A percentile compares a stretch with the other conserved stretches of the same genome.
These are phyloP conservation scores for Rugosomyces carneus DNA, from an alignment of 1,284 basidiomycete species.

Conservation along the genomic window DNA sequence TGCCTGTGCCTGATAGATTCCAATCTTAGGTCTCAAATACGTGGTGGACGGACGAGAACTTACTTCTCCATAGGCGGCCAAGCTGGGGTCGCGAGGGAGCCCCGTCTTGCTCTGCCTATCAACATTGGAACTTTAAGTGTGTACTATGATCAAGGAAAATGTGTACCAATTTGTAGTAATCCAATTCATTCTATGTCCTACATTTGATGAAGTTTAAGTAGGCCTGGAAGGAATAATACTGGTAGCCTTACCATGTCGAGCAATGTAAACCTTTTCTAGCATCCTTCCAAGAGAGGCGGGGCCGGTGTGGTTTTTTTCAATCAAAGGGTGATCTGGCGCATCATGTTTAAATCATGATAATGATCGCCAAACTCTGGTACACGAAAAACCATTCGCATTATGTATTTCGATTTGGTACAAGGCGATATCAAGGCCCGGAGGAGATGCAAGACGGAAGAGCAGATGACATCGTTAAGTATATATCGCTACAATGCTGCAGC, in stretches of 20 bases:
- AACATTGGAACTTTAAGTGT: neutral
- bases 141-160: neutral
- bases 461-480: constrained; percentile 20
- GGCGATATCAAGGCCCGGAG: constrained; percentile 15
- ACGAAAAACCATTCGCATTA: constrained; percentile 13
- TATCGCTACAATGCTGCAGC: constrained; percentile 16
- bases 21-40: neutral
- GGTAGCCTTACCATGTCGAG: constrained; percentile 58
- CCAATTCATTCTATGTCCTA: constrained; percentile 76
- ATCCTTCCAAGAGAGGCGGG: constrained; percentile 18
- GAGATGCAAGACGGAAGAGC: constrained; percentile 19
- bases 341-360: neutral
- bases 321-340: neutral
- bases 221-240: neutral
- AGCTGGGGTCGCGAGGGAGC: constrained; percentile 68
- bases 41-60: constrained; percentile 3
- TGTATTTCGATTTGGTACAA: constrained; percentile 24
- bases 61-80: constrained; percentile 73
- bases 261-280: constrained; percentile 75
- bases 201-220: neutral
- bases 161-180: constrained; percentile 56
- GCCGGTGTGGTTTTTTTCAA: no score
- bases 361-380: no score
- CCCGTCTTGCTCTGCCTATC: constrained; percentile 65
- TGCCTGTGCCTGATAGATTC: constrained; percentile 57